Conservation (phyloP, 2,329 filamentous ascomycete species). For the Fusarium mangiferae region DNA sequence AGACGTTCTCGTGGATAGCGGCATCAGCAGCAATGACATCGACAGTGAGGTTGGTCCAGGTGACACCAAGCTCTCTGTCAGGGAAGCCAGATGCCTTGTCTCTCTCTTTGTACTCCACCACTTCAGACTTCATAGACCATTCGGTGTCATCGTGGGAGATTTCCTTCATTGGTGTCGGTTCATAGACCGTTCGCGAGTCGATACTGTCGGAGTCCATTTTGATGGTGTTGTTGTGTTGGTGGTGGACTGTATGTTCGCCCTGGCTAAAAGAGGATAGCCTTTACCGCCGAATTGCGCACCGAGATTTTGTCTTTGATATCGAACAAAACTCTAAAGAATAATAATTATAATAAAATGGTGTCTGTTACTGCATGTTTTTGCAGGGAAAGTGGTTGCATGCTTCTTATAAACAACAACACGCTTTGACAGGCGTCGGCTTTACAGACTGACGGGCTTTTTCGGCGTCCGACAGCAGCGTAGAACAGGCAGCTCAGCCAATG, state of each 20-base stretch:
- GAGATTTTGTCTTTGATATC: not conserved
- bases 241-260: not conserved
- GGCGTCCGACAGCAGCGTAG: not conserved
- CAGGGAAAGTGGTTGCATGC: not conserved
- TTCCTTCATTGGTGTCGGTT: conserved; percentile 23
- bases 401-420: not conserved
- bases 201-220: conserved; percentile 45
- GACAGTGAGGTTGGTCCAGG: conserved; percentile 73
- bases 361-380: not conserved
- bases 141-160: conserved; percentile 39
- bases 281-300: not conserved
- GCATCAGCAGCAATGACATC: conserved; percentile 69
- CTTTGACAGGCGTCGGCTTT: not conserved
- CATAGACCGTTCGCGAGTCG: conserved; percentile 41
- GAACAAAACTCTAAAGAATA: not conserved
- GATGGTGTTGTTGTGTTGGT: conserved; percentile 1
- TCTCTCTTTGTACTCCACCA: conserved; percentile 56
- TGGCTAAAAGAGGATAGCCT: conserved; percentile 12
- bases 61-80: conserved; percentile 66
- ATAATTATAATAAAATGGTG: no score
- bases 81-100: conserved; percentile 59
- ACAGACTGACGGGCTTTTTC: conserved; percentile 5
- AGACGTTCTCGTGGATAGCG: conserved; percentile 72
- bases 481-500: not conserved
- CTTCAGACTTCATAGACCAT: conserved; percentile 61